These are phyloP conservation scores for Exophiala xenobiotica DNA, from an alignment of 2,329 filamentous ascomycete genomes.

Conservation along the genomic window DNA sequence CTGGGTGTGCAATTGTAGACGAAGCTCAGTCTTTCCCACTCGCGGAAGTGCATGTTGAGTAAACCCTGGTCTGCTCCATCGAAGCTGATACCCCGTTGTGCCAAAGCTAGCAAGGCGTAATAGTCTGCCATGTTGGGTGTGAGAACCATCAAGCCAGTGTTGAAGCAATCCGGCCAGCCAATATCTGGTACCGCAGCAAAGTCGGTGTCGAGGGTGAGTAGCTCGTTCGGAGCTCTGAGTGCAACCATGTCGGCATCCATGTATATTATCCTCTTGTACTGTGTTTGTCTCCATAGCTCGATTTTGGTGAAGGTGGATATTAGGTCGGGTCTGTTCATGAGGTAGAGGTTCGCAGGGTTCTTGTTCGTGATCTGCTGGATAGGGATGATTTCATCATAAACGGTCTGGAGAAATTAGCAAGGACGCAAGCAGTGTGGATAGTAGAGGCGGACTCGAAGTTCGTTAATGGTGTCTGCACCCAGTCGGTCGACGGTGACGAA, in stretches of 20 bases:
- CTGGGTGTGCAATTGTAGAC: constrained; percentile 97
- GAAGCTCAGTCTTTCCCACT: constrained; percentile 86
- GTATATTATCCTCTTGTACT: constrained; percentile 91
- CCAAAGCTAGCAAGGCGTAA: constrained; percentile 78
- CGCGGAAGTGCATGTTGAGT: constrained; percentile 88
- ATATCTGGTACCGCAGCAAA: constrained; percentile 85
- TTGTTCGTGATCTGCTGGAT: constrained; percentile 77
- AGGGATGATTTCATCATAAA: constrained; percentile 87
- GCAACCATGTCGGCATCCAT: constrained; percentile 93
- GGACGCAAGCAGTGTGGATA: constrained; percentile 9
- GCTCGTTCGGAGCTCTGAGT: constrained; percentile 84
- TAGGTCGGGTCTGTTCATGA: constrained; percentile 89
- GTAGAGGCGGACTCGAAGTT: constrained; percentile 65
- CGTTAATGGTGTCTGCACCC: constrained; percentile 69
- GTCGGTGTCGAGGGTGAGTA: constrained; percentile 66
- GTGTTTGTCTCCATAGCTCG: constrained; percentile 83
- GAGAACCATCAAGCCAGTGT: constrained; percentile 94
- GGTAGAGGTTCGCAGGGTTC: constrained; percentile 75
- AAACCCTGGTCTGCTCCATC: constrained; percentile 96
- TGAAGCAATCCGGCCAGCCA: constrained; percentile 97
- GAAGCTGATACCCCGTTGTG: constrained; percentile 84
- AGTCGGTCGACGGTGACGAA: constrained; percentile 80
- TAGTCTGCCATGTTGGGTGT: constrained; percentile 85
- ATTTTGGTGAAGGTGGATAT: constrained; percentile 96
- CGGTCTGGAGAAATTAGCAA: constrained; percentile 52